Base-by-base conservation (phyloP, 495 filamentous ascomycete species). In the Poronia punctata region DNA sequence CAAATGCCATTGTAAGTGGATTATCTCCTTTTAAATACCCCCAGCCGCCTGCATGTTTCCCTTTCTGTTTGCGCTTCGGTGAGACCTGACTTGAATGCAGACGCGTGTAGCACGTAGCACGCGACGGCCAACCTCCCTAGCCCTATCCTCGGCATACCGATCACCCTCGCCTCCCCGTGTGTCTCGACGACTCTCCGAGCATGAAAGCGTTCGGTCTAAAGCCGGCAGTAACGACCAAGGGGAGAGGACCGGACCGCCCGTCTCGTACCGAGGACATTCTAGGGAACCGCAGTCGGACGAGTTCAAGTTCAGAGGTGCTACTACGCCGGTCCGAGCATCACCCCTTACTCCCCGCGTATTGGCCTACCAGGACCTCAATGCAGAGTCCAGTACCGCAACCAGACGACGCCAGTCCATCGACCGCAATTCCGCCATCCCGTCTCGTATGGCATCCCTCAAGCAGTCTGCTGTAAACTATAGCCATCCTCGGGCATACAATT, bases 391-490 rank as follows among this genome's bases (percentile, higher is more conserved):
- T 49, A 70, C 75, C 46, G 15, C 52, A 22, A 61, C 63, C 24
- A 54, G 62, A 23, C 56, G 65, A 45, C 58, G 65, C 42, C 56
- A 62, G 14, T 46, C 68, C 2, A 56, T 65, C 15, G 68, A 72
- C 16, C 57, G 52, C 41, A 56, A 57, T 40, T 45, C 46, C 16
- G 35, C 53, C 8, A 9, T 38, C 19, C 41, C 49, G 5, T 41
- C 66, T 19, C 71, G 64, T 29, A 46, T 59, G 17, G 18, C 69
- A 1, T 60, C 68, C 2, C 67, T 74, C 38, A 74, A 77, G 43
- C 70, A 73, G 38, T 67, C 75, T 4, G 71, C 68, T 39, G 60
- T 83, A 16, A 78, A 78, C 29, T 57, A 79, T 51, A 59, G 69
- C 40, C 56, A 76, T 52, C 56, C 65, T 47, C 54, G 76, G 52